A percentile compares a stretch with the other conserved stretches of the same genome.
phyloP scores from a whole-genome alignment of 2,329 filamentous ascomycete genomes.

The Trichoderma sp. region DNA sequence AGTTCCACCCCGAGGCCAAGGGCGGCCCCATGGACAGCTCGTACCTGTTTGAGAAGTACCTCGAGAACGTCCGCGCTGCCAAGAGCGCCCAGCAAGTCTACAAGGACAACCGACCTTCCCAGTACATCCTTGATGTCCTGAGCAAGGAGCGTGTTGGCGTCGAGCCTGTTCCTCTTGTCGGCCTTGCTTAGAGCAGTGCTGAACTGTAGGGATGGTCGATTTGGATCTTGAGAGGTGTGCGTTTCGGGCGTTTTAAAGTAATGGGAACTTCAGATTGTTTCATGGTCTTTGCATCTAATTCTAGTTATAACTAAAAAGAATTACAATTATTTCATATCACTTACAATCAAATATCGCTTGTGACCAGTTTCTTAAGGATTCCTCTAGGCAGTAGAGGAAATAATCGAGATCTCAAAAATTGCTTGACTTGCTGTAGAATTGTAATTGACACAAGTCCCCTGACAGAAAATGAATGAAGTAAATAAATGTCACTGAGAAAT shows the following conservation, averaged over 20 bases:
- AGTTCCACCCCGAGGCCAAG: conserved; percentile 99
- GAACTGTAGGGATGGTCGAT: too few relatives aligned
- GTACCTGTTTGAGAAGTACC: conserved; percentile 95
- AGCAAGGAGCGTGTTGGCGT: conserved; percentile 95
- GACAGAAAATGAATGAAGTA: too few relatives aligned
- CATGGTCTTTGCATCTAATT: not conserved
- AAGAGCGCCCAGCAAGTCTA: conserved; percentile 77
- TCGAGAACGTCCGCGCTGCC: conserved; percentile 84
- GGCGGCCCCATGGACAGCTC: conserved; percentile 93
- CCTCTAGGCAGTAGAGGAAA: not conserved
- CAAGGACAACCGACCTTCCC: conserved; percentile 83
- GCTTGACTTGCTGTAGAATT: too few relatives aligned
- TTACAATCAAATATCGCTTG: not conserved
- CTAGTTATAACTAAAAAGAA: not conserved
- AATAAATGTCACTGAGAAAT: too few relatives aligned
- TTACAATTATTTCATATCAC: not conserved
- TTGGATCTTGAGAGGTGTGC: not conserved
- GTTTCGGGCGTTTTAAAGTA: not conserved
- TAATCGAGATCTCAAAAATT: not conserved
- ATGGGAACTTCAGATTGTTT: not conserved
- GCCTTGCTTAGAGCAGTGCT: conserved; percentile 38
- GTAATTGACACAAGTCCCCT: too few relatives aligned
- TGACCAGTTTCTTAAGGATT: not conserved
- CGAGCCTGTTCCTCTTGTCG: conserved; percentile 58
- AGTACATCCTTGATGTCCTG: conserved; percentile 84